These are phyloP conservation scores for Trichoderma arundinaceum DNA, from an alignment of 2,329 filamentous ascomycete genomes.

Conservation along the genomic window DNA sequence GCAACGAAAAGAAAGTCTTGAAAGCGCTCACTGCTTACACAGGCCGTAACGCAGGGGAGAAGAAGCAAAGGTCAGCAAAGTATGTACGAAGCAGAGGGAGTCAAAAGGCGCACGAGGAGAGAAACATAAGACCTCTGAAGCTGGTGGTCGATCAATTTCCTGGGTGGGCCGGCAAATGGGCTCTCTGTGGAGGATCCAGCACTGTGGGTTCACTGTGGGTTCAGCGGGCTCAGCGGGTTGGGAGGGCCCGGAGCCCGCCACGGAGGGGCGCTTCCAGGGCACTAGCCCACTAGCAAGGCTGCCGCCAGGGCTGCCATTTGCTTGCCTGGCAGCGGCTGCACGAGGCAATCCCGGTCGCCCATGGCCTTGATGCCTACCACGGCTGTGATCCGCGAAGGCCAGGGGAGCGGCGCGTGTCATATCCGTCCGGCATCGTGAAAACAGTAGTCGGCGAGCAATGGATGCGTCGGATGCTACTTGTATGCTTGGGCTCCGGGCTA, in stretches of 20 bases:
- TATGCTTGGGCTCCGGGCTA: no score
- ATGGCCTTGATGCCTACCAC: not conserved
- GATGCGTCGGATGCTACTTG: not conserved
- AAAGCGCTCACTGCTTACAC: constrained; percentile 6
- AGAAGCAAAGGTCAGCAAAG: constrained; percentile 3
- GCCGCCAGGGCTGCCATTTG: not conserved
- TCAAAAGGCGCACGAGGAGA: constrained; percentile 1
- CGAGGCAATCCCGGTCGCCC: constrained; percentile 8
- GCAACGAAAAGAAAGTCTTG: constrained; percentile 7
- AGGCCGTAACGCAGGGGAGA: constrained; percentile 2
- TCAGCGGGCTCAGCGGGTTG: constrained; percentile 22
- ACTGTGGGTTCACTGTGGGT: constrained; percentile 24
- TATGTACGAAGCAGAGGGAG: constrained; percentile 1
- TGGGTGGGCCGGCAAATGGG: constrained; percentile 21
- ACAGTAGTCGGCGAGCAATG: not conserved
- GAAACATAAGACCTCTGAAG: constrained; percentile 18
- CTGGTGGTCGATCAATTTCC: constrained; percentile 31
- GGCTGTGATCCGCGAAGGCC: constrained; percentile 25
- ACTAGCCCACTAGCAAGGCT: constrained; percentile 10
- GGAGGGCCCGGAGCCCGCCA: constrained; percentile 19
- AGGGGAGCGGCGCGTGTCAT: constrained; percentile 17
- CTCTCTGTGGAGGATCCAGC: constrained; percentile 16
- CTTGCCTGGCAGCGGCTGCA: not conserved
- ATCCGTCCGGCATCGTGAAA: not conserved
- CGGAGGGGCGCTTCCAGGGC: constrained; percentile 17